Conservation (phyloP, 441 rosid genomes). For the Euphorbia corollata region DNA sequence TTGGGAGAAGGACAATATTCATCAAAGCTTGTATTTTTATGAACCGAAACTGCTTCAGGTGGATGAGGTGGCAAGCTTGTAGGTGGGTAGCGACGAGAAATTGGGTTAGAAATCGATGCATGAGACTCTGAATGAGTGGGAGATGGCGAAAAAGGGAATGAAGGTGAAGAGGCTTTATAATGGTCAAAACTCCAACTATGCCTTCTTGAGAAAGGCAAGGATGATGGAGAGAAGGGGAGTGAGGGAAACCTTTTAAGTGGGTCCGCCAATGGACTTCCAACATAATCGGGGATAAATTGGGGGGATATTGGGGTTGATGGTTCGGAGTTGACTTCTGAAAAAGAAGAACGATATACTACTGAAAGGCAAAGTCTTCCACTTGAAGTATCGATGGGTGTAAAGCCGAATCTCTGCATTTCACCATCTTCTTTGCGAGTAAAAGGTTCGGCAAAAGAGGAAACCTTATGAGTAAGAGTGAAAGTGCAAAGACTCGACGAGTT, state of each 20-base stretch:
- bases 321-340: conserved; percentile 60
- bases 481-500: conserved; percentile 57
- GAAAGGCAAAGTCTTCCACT: conserved; percentile 87
- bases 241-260: conserved; percentile 72
- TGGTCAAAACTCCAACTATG: conserved; percentile 87
- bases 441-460: conserved; percentile 70
- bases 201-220: conserved; percentile 62
- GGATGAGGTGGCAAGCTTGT: conserved; percentile 53
- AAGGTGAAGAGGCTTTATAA: conserved; percentile 59
- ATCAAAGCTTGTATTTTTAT: conserved; percentile 40
- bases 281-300: conserved; percentile 77
- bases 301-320: conserved; percentile 74
- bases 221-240: conserved; percentile 76
- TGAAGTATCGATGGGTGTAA: conserved; percentile 77
- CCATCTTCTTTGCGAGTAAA: conserved; percentile 74
- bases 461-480: conserved; percentile 65
- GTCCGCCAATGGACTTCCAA: conserved; percentile 89
- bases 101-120: conserved; percentile 45
- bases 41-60: conserved; percentile 40
- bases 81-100: conserved; percentile 33
- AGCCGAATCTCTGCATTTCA: conserved; percentile 75
- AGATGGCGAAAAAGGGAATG: conserved; percentile 64
- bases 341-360: conserved; percentile 50
- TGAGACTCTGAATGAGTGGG: conserved; percentile 70
- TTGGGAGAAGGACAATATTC: conserved; percentile 56